phyloP scores from a whole-genome alignment of 2,329 filamentous ascomycete genomes.

The Pseudogymnoascus sp. region DNA sequence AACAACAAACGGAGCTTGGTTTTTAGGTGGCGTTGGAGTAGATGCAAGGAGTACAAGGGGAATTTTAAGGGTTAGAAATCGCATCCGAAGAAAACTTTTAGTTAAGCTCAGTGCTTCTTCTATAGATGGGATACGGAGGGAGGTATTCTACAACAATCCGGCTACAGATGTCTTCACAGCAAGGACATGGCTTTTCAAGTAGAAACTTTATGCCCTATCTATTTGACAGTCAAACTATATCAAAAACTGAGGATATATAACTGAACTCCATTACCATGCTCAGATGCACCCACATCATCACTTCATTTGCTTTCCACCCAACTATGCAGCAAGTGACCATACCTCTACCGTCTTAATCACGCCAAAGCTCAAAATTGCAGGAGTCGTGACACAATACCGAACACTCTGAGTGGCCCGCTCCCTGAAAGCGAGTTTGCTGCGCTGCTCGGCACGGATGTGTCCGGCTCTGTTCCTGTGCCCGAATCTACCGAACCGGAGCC shows the following conservation, averaged over 20 bases:
- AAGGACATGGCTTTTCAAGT: background rate
- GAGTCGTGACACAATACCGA: background rate
- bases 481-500: background rate
- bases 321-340: background rate
- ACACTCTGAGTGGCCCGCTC: background rate
- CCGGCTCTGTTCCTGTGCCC: background rate
- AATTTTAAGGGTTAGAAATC: background rate
- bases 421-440: background rate
- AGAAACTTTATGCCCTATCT: background rate
- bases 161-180: background rate
- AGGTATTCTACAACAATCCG: background rate
- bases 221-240: background rate
- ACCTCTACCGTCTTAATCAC: background rate
- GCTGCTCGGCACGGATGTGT: background rate
- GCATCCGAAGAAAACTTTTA: background rate
- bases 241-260: constrained; percentile 4
- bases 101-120: background rate
- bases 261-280: constrained; percentile 2
- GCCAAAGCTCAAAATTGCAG: background rate
- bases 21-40: background rate
- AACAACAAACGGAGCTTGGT: background rate
- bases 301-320: background rate
- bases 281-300: background rate
- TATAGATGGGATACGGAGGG: background rate
- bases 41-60: background rate